phyloP scores from a whole-genome alignment of 164 flowering plant species.

The Umbellularia californica region DNA sequence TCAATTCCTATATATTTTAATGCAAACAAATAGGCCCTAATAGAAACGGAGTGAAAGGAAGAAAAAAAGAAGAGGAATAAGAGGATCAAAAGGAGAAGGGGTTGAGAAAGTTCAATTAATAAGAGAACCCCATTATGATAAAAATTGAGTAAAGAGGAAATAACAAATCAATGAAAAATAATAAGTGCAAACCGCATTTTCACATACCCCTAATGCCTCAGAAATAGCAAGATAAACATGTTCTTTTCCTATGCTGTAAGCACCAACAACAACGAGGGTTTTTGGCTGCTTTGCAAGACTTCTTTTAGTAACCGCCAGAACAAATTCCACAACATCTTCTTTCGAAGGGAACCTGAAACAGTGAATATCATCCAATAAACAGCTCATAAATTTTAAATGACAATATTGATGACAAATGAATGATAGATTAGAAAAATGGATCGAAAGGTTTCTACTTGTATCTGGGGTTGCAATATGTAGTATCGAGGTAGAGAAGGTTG shows the following conservation, averaged over 20 bases:
- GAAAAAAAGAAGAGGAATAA: background rate
- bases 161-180: background rate
- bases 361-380: conserved; percentile 2
- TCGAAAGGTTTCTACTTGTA: conserved; percentile 33
- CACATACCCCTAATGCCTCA: conserved; percentile 55
- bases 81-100: background rate
- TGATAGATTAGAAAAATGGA: background rate
- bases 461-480: conserved; percentile 78
- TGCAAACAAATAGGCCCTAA: background rate
- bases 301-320: conserved; percentile 39
- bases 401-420: background rate
- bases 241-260: conserved; percentile 84
- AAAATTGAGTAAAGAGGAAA: background rate
- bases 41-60: background rate
- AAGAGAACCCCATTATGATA: too few species aligned
- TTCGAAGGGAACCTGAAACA: conserved; percentile 63
- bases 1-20: too few species aligned
- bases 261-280: conserved; percentile 69
- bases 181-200: background rate
- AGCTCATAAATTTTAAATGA: background rate
- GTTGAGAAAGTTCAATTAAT: background rate
- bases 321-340: conserved; percentile 52
- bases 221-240: conserved; percentile 66
- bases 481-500: conserved; percentile 63
- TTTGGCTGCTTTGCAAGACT: conserved; percentile 52